A percentile compares a stretch with the other conserved stretches of the same genome.
Conservation (phyloP, 2,329 filamentous ascomycete species). For the Fusarium newnesense region DNA sequence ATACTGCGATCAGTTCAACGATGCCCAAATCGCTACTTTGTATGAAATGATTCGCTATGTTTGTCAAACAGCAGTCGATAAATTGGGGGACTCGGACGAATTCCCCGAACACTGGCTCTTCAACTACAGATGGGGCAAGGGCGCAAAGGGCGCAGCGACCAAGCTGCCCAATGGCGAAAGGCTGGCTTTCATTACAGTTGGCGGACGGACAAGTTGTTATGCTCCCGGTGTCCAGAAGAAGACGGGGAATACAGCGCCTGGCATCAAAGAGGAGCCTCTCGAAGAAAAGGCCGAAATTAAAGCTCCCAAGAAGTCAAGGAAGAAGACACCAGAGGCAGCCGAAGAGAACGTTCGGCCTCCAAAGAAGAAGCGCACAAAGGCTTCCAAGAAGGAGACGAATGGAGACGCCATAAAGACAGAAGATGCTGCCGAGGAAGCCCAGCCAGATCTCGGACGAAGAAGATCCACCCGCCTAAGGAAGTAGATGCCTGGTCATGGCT, state of each 20-base stretch:
- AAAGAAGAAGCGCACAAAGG: slow-evolving; percentile 38
- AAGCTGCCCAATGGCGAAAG: slow-evolving; percentile 85
- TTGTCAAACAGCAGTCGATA: slow-evolving; percentile 80
- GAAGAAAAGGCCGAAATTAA: slow-evolving; percentile 43
- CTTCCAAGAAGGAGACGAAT: slow-evolving; percentile 39
- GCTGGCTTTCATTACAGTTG: slow-evolving; percentile 87
- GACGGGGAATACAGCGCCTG: slow-evolving; percentile 56
- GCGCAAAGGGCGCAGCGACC: slow-evolving; percentile 75
- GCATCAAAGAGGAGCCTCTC: slow-evolving; percentile 56
- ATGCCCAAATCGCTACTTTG: slow-evolving; percentile 76
- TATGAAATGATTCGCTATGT: slow-evolving; percentile 81
- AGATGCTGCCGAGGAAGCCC: slow-evolving; percentile 2
- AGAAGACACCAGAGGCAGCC: slow-evolving; percentile 33
- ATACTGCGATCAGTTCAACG: slow-evolving; percentile 83
- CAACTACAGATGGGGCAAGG: slow-evolving; percentile 89
- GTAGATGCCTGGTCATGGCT: not conserved
- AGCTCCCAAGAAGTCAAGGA: slow-evolving; percentile 42
- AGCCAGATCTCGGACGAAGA: slow-evolving; percentile 32
- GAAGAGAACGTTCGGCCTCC: slow-evolving; percentile 39
- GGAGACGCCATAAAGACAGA: slow-evolving; percentile 35
- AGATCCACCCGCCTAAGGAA: slow-evolving; percentile 39
- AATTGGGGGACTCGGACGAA: slow-evolving; percentile 81
- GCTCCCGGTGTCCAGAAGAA: slow-evolving; percentile 91
- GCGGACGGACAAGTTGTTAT: slow-evolving; percentile 89
- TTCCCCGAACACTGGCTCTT: slow-evolving; percentile 93